Percentiles rank a stretch among this genome's conserved stretches.
These are phyloP conservation scores for Skeletonema grethae DNA, from an alignment of 108 stramenopile genomes.

Conservation along the genomic window DNA sequence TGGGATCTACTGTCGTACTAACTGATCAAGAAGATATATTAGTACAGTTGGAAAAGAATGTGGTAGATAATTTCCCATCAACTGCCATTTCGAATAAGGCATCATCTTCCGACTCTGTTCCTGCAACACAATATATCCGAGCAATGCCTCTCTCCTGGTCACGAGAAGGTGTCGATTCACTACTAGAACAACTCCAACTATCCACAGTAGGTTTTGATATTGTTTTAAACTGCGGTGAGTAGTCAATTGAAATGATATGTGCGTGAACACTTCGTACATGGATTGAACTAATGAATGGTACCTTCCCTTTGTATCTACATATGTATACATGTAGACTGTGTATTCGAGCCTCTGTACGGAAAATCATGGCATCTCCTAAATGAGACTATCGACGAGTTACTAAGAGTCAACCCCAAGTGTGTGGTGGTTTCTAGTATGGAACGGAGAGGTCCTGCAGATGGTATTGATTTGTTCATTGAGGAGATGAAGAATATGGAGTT, in stretches of 20 bases:
- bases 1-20: constrained; percentile 55
- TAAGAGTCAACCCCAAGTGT: constrained; percentile 53
- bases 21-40: constrained; percentile 73
- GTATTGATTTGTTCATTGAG: constrained; percentile 65
- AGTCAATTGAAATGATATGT: not conserved
- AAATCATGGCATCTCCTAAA: constrained; percentile 69
- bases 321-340: constrained; percentile 68
- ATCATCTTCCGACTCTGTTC: not conserved
- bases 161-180: constrained; percentile 24
- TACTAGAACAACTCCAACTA: constrained; percentile 19
- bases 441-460: constrained; percentile 64
- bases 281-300: not conserved
- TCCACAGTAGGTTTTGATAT: constrained; percentile 59
- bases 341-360: constrained; percentile 87
- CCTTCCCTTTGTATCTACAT: constrained; percentile 15
- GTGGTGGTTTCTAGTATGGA: constrained; percentile 74
- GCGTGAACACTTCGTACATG: constrained; percentile 4
- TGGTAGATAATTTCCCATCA: constrained; percentile 50
- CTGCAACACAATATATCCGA: constrained; percentile 14
- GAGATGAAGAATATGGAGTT: constrained; percentile 30
- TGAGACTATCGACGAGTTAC: constrained; percentile 65
- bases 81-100: not conserved
- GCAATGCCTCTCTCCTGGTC: constrained; percentile 60
- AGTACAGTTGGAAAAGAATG: constrained; percentile 64
- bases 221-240: constrained; percentile 73